Conservation (phyloP, 352 stramenopile genomes). For the Halophytophthora batemanensis region DNA sequence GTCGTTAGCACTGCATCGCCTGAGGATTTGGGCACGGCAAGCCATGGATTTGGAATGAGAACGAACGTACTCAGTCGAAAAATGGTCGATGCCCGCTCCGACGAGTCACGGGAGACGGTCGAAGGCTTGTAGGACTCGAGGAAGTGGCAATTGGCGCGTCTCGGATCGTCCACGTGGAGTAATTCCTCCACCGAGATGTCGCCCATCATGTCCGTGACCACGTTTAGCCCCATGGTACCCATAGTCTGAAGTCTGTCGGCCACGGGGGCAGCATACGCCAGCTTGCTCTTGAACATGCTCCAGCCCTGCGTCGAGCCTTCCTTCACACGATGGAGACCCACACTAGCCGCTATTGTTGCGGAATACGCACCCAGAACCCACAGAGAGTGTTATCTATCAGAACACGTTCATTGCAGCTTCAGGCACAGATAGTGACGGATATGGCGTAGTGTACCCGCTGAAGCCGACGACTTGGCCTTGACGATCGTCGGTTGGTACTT, state of each 20-base stretch:
- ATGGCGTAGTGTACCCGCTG: conserved; percentile 28
- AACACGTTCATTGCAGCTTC: not conserved
- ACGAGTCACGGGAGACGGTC: conserved; percentile 8
- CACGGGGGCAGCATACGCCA: conserved; percentile 66
- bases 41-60: too few relatives aligned
- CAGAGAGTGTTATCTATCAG: not conserved
- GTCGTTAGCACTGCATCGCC: too few relatives aligned
- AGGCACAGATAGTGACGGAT: not conserved
- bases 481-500: conserved; percentile 78
- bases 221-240: conserved; percentile 68
- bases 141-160: conserved; percentile 43
- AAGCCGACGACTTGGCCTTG: conserved; percentile 68
- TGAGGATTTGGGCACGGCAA: too few relatives aligned
- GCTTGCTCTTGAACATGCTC: conserved; percentile 76
- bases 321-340: conserved; percentile 55
- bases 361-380: conserved; percentile 12
- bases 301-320: conserved; percentile 75
- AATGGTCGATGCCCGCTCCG: conserved; percentile 27
- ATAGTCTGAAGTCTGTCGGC: conserved; percentile 71
- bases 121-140: conserved; percentile 52
- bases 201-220: conserved; percentile 69
- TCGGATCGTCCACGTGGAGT: conserved; percentile 44
- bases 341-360: conserved; percentile 29
- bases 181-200: conserved; percentile 54
- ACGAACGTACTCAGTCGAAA: conserved; percentile 54